Evolutionary conservation across 2,329 filamentous ascomycete genomes (phyloP).

Genomic region (Colletotrichum noveboracense): DNA sequence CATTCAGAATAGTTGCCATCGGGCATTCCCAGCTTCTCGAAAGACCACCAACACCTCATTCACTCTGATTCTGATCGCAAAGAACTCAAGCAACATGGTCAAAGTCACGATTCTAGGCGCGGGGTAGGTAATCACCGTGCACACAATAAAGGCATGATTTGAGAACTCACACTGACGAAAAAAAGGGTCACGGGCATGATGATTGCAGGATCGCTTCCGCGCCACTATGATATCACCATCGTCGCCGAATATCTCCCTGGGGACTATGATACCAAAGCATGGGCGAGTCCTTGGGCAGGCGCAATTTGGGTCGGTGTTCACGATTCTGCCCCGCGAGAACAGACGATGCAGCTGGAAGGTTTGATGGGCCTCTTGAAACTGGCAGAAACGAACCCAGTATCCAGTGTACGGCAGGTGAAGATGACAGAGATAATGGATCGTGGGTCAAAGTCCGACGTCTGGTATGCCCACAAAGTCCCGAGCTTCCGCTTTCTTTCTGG

Average conservation of each 20-base stretch:
- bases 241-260: background rate
- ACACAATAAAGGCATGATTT: background rate
- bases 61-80: background rate
- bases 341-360: background rate
- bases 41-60: background rate
- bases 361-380: background rate
- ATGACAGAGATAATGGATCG: background rate
- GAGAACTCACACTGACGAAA: fast-evolving
- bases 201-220: background rate
- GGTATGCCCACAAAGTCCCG: background rate
- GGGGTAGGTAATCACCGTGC: background rate
- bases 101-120: background rate
- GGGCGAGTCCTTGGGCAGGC: background rate
- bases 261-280: background rate
- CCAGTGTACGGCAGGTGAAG: background rate
- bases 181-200: background rate
- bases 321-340: background rate
- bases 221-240: background rate
- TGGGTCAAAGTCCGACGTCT: background rate
- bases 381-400: background rate
- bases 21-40: background rate
- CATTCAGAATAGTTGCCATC: background rate
- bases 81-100: background rate
- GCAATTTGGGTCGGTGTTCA: background rate
- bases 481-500: background rate